Base-by-base conservation (phyloP, 345 rosid species). In the Citrus trifoliata region DNA sequence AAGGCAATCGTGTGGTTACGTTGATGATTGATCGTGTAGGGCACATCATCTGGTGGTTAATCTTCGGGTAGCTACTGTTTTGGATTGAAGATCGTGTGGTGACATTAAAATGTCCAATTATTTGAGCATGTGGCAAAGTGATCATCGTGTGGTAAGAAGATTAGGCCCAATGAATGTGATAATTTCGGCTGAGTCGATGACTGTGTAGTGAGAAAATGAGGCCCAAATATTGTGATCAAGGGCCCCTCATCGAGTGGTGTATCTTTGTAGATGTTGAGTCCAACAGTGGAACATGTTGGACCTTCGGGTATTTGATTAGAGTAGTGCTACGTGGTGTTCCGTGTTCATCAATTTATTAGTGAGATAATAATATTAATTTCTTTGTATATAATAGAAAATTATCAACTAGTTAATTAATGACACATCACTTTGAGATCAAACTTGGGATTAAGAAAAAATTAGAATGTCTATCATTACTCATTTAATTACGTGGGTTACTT, bases 301-400 rank as follows among this genome's bases (percentile, higher is more conserved):
- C 38, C 58, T 38, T 60, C 27, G 40, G 10, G n/a, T 9, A 38
- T 10, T 40, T 60, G 38, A 61, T 73, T 2, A 40, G 46, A 38
- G 10, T 8, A 38, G 10, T 38, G 10, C 3, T 38, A 38, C 10
- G 6, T 33, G 35, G 35, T 1, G 6, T 33, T 0, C 0, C 1
- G 8, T 1, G 10, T 37, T 2, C 10, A 38, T 38, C 2, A 38
- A 9, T 38, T 38, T 38, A 7, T 38, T 8, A 8, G 3, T 38
- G 0, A 38, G 0, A 38, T 38, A 38, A 0, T 38, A 38, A 0
- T 8, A 38, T 38, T 8, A 8, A 38, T 38, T 38, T 0, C 8
- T 0, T 38, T 38, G 0, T 2, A 38, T 38, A 38, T 38, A 0
- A 9, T 38, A 38, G 0, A 38, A 38, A 2, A 38, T 38, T 38